Base-by-base conservation (phyloP, 179 eudicot genomes). In the Amaranthus tricolor region DNA sequence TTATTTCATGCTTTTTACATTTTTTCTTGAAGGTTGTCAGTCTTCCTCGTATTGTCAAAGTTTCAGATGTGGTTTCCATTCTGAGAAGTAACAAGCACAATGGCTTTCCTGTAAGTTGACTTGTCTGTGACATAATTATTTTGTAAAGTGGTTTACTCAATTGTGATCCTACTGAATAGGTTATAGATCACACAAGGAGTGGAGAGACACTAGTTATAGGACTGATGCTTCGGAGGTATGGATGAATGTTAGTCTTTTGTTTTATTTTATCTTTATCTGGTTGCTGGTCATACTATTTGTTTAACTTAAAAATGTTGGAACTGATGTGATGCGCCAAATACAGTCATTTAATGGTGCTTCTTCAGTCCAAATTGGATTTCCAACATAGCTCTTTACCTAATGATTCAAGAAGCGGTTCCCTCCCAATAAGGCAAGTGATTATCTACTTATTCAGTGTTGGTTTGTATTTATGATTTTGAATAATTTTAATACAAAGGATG, bases 291-390 rank as follows among this genome's bases (percentile, higher is more conserved):
- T 31, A 31, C 40, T 31, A 62, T 7, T 10, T 75, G 13, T 56
- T 31, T 31, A n/a, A 20, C 13, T 70, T 7, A 44, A 49, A 21
- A 71, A 47, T 9, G 21, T 40, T 5, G 44, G 62, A 57, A 69
- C 63, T 72, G 62, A 67, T 74, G 1, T 75, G 20, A 54, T 76
- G 55, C 84, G 75, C 50, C 17, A 75, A 52, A 52, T 88, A 85
- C 91, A 94, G 98, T 82, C 97, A 94, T 78, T 78, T 94, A 61
- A 81, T 94, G 84, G 98, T 94, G 78, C 98, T 94, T 79, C 87
- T 94, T 76, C 98, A 92, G 81, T 90, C 98, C 57, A 94, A 94
- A 82, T 93, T 91, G 70, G 98, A 94, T 81, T 94, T 94, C 81
- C 98, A 94, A 79, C 98, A 90, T 78, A 92, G 96, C 83, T 92